Evolutionary conservation across 371 early-diverging fungal species (phyloP).

Genomic region (Mucor lusitanicus): DNA sequence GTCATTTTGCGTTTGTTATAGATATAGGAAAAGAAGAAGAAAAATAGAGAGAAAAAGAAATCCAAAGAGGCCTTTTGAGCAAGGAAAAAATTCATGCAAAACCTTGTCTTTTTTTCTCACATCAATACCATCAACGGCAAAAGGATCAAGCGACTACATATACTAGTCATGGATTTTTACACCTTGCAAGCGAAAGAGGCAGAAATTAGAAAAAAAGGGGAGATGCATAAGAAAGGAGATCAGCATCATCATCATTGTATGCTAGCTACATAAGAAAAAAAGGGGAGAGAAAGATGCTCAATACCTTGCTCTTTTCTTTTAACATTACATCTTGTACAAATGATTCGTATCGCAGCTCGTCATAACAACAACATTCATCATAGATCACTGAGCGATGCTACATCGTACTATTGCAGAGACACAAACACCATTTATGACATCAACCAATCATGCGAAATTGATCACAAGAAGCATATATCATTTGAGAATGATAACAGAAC

Average conservation of each 20-base stretch:
- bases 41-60: not conserved
- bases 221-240: not conserved
- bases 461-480: not conserved
- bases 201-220: not conserved
- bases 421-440: not conserved
- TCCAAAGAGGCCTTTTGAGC: not conserved
- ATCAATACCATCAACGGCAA: not conserved
- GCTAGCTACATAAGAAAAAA: not conserved
- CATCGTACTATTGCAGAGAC: not conserved
- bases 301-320: not conserved
- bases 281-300: not conserved
- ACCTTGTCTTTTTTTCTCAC: constrained; percentile 1
- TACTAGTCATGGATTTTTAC: not conserved
- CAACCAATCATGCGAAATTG: not conserved
- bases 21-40: not conserved
- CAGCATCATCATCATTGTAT: not conserved
- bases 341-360: not conserved
- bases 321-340: not conserved
- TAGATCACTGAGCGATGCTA: not conserved
- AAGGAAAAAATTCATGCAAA: constrained; percentile 8
- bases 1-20: not conserved
- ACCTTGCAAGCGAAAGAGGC: not conserved
- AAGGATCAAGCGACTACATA: not conserved
- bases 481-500: constrained; percentile 2
- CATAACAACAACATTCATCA: not conserved